Conservation (phyloP, 352 stramenopile genomes). For the Phytopythium aichiense region DNA sequence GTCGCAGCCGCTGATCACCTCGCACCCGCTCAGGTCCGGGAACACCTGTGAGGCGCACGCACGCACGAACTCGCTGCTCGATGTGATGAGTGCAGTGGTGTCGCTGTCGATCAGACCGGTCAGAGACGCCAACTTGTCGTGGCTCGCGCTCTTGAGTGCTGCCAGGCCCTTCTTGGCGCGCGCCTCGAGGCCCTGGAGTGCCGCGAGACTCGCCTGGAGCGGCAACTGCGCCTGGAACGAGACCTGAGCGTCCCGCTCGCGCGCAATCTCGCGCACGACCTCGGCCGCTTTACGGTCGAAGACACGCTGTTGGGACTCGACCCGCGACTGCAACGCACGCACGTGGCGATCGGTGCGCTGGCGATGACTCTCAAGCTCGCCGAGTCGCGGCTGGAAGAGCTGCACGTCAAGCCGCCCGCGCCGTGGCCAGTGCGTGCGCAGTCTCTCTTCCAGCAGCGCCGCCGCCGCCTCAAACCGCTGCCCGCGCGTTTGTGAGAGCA, state of each 20-base stretch:
- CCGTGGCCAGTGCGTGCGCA: conserved; percentile 88
- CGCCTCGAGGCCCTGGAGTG: conserved; percentile 81
- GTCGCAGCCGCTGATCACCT: conserved; percentile 74
- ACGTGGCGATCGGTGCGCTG: conserved; percentile 72
- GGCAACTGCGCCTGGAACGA: conserved; percentile 56
- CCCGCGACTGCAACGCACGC: conserved; percentile 47
- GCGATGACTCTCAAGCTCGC: conserved; percentile 76
- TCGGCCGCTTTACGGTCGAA: conserved; percentile 37
- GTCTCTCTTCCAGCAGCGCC: conserved; percentile 71
- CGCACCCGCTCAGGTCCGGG: conserved; percentile 48
- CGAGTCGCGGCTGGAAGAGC: conserved; percentile 78
- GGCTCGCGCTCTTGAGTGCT: conserved; percentile 33
- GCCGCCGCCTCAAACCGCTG: conserved; percentile 34
- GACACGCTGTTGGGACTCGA: conserved; percentile 37
- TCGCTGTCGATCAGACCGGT: conserved; percentile 26
- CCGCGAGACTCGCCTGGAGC: conserved; percentile 69
- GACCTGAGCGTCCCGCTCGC: conserved; percentile 44
- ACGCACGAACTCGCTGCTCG: conserved; percentile 49
- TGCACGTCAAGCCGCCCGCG: conserved; percentile 82
- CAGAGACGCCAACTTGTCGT: conserved; percentile 23
- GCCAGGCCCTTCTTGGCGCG: conserved; percentile 69
- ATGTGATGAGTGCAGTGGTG: conserved; percentile 22
- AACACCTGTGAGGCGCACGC: conserved; percentile 54
- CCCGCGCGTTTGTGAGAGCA: conserved; percentile 22
- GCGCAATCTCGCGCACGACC: conserved; percentile 24